Conservation (phyloP, 2,329 filamentous ascomycete species). For the Penicillium hordei region DNA sequence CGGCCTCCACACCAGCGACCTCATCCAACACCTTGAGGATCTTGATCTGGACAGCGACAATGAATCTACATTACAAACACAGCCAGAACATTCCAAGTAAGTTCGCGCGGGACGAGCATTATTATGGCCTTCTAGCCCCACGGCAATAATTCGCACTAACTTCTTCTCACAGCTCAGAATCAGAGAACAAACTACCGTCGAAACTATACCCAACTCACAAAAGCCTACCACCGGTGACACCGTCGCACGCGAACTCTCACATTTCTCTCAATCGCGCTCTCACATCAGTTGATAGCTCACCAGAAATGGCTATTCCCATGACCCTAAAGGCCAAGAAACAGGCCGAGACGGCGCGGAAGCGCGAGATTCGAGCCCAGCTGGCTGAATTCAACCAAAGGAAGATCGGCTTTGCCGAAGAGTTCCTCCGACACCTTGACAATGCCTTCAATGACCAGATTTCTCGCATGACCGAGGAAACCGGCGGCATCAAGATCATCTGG, state of each 20-base stretch:
- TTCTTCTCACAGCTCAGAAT: not conserved
- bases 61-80: slow-evolving; percentile 21
- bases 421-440: slow-evolving; percentile 58
- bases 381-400: slow-evolving; percentile 56
- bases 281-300: not conserved
- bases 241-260: not conserved
- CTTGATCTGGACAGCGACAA: slow-evolving; percentile 24
- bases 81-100: slow-evolving; percentile 23
- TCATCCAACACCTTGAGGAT: slow-evolving; percentile 25
- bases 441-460: slow-evolving; percentile 53
- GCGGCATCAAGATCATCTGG: slow-evolving; percentile 61
- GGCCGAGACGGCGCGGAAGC: slow-evolving; percentile 39
- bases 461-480: slow-evolving; percentile 51
- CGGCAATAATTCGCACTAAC: not conserved
- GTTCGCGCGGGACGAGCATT: not conserved
- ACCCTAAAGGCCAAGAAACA: slow-evolving; percentile 44
- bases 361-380: slow-evolving; percentile 23
- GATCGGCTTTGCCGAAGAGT: slow-evolving; percentile 52
- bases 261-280: not conserved
- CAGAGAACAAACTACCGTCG: not conserved
- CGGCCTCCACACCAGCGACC: slow-evolving; percentile 1
- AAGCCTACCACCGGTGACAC: not conserved
- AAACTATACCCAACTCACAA: not conserved
- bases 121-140: not conserved
- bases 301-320: slow-evolving; percentile 26